Conservation (phyloP, 1,284 basidiomycete genomes). For the Golubevia pallescens region DNA sequence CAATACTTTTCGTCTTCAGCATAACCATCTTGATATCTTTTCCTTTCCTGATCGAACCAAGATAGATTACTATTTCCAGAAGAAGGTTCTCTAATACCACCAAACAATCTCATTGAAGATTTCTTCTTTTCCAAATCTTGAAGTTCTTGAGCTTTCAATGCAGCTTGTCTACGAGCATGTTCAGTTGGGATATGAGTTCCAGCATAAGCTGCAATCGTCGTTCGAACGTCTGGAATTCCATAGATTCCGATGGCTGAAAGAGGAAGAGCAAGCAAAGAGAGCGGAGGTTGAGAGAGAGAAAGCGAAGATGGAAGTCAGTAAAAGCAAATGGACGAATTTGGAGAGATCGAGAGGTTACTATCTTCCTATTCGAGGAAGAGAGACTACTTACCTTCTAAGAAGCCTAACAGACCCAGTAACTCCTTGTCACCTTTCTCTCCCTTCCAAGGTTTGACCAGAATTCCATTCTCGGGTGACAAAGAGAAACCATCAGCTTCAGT, state of each 20-base stretch:
- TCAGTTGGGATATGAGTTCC: conserved; percentile 52
- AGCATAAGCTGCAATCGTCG: conserved; percentile 41
- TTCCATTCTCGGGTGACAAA: conserved; percentile 54
- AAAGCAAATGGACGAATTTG: neutral
- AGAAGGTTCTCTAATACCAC: neutral
- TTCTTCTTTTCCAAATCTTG: neutral
- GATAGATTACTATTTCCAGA: conserved; percentile 6
- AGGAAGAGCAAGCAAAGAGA: neutral
- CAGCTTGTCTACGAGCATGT: conserved; percentile 18
- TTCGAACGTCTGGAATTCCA: conserved; percentile 51
- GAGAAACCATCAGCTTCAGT: conserved; percentile 43
- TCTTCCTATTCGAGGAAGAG: neutral
- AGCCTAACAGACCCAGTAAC: conserved; percentile 43
- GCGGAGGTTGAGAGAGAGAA: neutral
- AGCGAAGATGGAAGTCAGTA: neutral
- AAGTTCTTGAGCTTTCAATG: neutral
- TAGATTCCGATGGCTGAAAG: conserved; percentile 52
- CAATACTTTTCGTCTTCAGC: conserved; percentile 59
- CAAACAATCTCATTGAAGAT: neutral
- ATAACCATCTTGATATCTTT: conserved; percentile 48
- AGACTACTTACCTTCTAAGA: conserved; percentile 40
- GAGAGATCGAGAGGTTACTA: neutral
- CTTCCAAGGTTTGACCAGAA: conserved; percentile 53
- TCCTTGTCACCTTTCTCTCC: conserved; percentile 49
- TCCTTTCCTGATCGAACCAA: conserved; percentile 41